Evolutionary conservation across 2,329 filamentous ascomycete species (phyloP), one percentile per base, ranked within the genome.

Genomic region (Chaetomium globosum): DNA sequence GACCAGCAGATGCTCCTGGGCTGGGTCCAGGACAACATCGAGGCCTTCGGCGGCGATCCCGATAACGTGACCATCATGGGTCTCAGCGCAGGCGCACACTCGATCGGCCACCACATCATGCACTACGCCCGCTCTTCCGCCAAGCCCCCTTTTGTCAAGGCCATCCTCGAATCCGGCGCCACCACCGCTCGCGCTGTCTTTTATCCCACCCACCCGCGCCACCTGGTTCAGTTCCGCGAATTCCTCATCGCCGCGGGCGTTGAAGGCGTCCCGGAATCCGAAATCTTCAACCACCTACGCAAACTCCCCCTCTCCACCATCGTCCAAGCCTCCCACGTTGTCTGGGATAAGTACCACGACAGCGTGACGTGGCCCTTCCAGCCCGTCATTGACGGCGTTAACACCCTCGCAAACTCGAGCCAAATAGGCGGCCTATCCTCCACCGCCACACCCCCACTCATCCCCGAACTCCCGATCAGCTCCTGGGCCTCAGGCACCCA

Each of bases 81-180:
- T 0, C 74, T 82, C 51, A 86, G 83, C 70, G 86, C 86, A 36
- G 87, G 87, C 8, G 85, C 85, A 9, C 88, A 90, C 74, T 87
- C 85, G 64, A 83, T 90, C 68, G 89, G 88, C 3, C 89, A 92
- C 71, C 88, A 90, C 69, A 76, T 91, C 19, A 84, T 90, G 67
- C 77, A 78, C 55, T 80, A 81, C 66, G 68, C 77, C 4, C 73
- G 77, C 2, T 70, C 72, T 1, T 30, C 67, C 36, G 5, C 79
- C 21, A 81, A 80, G 0, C 80, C 78, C 26, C 80, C 80, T 65
- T 84, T 87, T 70, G 76, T 79, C 66, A 82, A 81, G 69, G 82
- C 80, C 30, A 84, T 87, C 58, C 77, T 87, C 43, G 84, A 87
- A 71, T 87, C 84, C 4, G 85, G 85, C 12, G 82, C 80, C 0